These are phyloP conservation scores for Penicillium ucsense DNA, from an alignment of 495 filamentous ascomycete species.

Conservation along the genomic window DNA sequence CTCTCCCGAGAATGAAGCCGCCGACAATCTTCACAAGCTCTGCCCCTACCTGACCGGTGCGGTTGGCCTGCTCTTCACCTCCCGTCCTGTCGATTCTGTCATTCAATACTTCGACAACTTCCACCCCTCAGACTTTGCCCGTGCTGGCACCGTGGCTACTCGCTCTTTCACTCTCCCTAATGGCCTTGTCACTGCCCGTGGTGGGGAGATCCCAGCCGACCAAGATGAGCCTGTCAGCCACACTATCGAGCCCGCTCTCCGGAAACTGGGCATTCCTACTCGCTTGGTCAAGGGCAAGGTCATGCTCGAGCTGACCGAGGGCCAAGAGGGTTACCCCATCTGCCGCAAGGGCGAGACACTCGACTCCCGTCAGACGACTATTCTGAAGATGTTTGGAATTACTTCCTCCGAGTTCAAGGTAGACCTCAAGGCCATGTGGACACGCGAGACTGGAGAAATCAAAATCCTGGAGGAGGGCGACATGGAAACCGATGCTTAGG, in stretches of 20 bases:
- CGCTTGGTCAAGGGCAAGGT: constrained; percentile 82
- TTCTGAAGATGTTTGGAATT: constrained; percentile 90
- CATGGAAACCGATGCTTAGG: constrained; percentile 35
- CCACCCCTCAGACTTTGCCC: constrained; percentile 70
- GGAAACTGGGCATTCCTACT: constrained; percentile 81
- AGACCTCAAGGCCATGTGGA: constrained; percentile 55
- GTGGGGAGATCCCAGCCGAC: constrained; percentile 63
- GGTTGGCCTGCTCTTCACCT: constrained; percentile 86
- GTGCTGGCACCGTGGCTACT: constrained; percentile 68
- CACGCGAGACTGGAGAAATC: constrained; percentile 29
- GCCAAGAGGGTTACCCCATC: constrained; percentile 56
- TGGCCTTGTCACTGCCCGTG: constrained; percentile 65
- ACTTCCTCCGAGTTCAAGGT: constrained; percentile 83
- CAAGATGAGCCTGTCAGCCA: constrained; percentile 82
- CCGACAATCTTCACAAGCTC: constrained; percentile 60
- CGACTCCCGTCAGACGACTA: constrained; percentile 78
- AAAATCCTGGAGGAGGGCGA: constrained; percentile 29
- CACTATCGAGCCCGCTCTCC: constrained; percentile 76
- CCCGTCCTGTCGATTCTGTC: constrained; percentile 53
- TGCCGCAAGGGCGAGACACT: constrained; percentile 74
- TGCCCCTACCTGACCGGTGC: constrained; percentile 64
- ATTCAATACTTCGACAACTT: constrained; percentile 57
- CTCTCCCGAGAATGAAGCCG: constrained; percentile 63
- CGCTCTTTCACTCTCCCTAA: constrained; percentile 68
- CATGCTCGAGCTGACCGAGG: constrained; percentile 64